Evolutionary conservation across 1,284 basidiomycete species (phyloP), one percentile per base, ranked within the genome.

Genomic region (Sanghuangporus baumii): DNA sequence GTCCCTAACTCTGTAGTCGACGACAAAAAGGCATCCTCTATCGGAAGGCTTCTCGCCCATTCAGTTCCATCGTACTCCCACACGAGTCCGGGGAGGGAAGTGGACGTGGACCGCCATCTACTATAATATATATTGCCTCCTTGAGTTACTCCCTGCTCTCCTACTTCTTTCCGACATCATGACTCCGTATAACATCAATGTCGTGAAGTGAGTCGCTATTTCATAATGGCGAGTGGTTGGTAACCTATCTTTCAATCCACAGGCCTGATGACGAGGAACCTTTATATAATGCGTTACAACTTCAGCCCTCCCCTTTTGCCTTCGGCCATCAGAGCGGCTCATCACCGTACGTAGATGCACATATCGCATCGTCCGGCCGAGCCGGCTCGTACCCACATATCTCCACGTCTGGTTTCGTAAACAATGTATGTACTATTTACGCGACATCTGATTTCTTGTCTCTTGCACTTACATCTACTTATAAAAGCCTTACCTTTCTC

Each of bases 191-290:
- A 60, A 60, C 38, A 64, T 64, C 46, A 64, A 40, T 51, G 34
- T 64, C 23, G 38, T 60, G 14, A 52, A 56, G 62, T 64, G 54
- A 64, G 62, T 57, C 46, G 47, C 18, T 20, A 14, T 37, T 57
- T 51, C n/a, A 18, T 55, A 46, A 31, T 18, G 4, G 26, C 12
- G 7, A 16, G 31, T 5, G 4, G n/a, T 51, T 11, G 23, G 26
- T 50, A 60, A 58, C 37, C 34, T 23, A n/a, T 23, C 37, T 47
- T 20, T 23, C 20, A 18, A 43, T 12, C 40, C 12, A 8, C 47
- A 63, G 62, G 37, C 62, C 62, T 51, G 62, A 64, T 34, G 62
- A 60, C 16, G 62, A 60, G 14, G 51, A 48, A 23, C 56, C 37
- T 8, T 37, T 40, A 11, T 52, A 18, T 12, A 62, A 62, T 50